These are phyloP conservation scores for Taiozyma sp. DNA, from an alignment of 1,139 yeast species.

Conservation along the genomic window DNA sequence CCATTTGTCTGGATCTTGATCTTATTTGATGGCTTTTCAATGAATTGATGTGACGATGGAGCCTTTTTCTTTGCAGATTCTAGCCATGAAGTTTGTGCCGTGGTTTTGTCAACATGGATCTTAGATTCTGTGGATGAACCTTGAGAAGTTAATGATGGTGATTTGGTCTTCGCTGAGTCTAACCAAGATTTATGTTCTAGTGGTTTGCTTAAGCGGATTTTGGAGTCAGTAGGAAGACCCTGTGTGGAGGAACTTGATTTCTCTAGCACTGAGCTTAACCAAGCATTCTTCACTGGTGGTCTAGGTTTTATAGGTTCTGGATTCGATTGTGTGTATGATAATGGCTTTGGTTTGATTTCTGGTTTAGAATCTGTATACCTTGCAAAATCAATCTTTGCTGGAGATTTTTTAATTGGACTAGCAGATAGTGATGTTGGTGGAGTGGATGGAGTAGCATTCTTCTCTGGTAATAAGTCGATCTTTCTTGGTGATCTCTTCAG, in stretches of 20 bases:
- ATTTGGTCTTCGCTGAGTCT: background rate
- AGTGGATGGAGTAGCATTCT: background rate
- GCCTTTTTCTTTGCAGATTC: constrained; percentile 19
- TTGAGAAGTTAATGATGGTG: constrained; percentile 3
- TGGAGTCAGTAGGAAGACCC: constrained; percentile 2
- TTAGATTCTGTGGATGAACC: constrained; percentile 1
- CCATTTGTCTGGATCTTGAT: constrained; percentile 20
- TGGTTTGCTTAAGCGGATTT: background rate
- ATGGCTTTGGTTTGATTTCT: constrained; percentile 3
- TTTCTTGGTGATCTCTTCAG: constrained; percentile 15
- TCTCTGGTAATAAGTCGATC: constrained; percentile 1
- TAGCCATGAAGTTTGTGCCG: constrained; percentile 14
- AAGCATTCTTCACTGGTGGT: constrained; percentile 11
- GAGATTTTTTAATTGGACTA: constrained; percentile 11
- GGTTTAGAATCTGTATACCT: background rate
- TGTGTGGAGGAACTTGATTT: constrained; percentile 9
- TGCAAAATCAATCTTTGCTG: constrained; percentile 11
- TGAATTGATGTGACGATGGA: constrained; percentile 3
- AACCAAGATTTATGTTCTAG: background rate
- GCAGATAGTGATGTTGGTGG: background rate
- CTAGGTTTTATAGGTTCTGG: background rate
- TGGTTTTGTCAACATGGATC: constrained; percentile 3
- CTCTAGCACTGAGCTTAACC: constrained; percentile 13
- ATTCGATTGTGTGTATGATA: background rate
- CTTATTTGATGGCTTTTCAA: constrained; percentile 17